Evolutionary conservation across 495 filamentous ascomycete genomes (phyloP), one percentile per base, ranked within the genome.

Genomic region (Neurospora sp.): DNA sequence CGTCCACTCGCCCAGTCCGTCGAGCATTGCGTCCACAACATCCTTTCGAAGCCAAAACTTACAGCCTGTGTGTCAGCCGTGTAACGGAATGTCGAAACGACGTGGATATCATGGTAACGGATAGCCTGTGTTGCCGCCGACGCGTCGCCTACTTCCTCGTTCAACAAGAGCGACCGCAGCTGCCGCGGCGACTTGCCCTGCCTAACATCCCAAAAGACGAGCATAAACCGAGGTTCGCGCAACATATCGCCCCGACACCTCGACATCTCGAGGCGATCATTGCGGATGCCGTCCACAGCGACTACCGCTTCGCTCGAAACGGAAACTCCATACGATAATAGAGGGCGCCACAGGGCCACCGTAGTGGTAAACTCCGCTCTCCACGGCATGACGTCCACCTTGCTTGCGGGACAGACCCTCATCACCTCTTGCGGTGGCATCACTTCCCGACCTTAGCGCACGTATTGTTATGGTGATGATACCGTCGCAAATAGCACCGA

Each of bases 11-110:
- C 75, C 76, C 69, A 2, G 20, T 8, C 72, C 71, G 14, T 66
- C 3, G 75, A 75, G 20, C 74, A 79, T 73, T 37, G 39, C 10
- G 35, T 78, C 66, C 11, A 83, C 70, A 44, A 78, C 75, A 70
- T 83, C 80, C 59, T 72, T 78, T 42, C 75, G 77, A 66, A 80
- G 41, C 79, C 77, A 79, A 81, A 79, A 23, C 73, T 76, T 2
- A 78, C 80, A 20, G 74, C 76, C 4, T 35, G 27, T 16, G 66
- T 75, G 23, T 75, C 66, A n/a, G 41, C 23, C 11, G 73, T 72
- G 76, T 76, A 82, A 12, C 71, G 69, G 59, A 83, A 77, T 5
- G 79, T 74, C 23, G 76, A 76, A 10, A 80, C 10, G 27, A 79
- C 72, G 10, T 78, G 74, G 27, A 80, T 70, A 39, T 75, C 72